Evolutionary conservation across 805 yeast genomes (phyloP), one percentile per base, ranked within the genome.

Genomic region (Lipomyces sp.): DNA sequence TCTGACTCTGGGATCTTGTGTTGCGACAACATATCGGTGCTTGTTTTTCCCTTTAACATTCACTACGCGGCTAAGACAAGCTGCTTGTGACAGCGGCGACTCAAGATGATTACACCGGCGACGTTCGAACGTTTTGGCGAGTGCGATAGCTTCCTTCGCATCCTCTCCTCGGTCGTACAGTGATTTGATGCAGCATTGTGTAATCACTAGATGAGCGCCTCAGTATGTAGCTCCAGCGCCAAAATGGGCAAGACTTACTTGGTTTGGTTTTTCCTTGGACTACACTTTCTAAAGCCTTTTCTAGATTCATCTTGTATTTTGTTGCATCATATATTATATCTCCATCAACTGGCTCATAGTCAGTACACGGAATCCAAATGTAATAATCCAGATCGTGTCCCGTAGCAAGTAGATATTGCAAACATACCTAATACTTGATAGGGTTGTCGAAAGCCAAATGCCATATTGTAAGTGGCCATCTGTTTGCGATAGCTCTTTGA

Each of bases 401-500:
- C 24, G 45, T 6, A 11, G 32, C n/a, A 45, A 18, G 15, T 11
- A 33, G 11, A 18, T 4, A 13, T 5, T n/a, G 15, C 15, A 37
- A 3, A 24, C 67, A 5, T 57, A 71, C 73, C 71, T 34, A 94
- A 77, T 33, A 92, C 89, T 80, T 95, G 99, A 73, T 90, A 93
- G 2, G 99, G 99, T 70, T 90, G 92, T 76, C 97, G 86, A 82
- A 95, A 95, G 73, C 90, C 90, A 84, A 94, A 95, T 5, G 96
- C 84, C 76, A 92, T 90, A 71, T 85, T 84, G 73, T 92, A 89
- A 63, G 90, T 88, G 71, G 88, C 86, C 90, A 95, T 89, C 77
- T 91, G 97, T 82, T 94, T 94, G 77, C 94, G 87, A 79, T 95
- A 95, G 0, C 95, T 83, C 78, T 94, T 94, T 62, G 98, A 97